Base-by-base conservation (phyloP, 1,284 basidiomycete genomes). In the Leucocoprinus gongylophorus region DNA sequence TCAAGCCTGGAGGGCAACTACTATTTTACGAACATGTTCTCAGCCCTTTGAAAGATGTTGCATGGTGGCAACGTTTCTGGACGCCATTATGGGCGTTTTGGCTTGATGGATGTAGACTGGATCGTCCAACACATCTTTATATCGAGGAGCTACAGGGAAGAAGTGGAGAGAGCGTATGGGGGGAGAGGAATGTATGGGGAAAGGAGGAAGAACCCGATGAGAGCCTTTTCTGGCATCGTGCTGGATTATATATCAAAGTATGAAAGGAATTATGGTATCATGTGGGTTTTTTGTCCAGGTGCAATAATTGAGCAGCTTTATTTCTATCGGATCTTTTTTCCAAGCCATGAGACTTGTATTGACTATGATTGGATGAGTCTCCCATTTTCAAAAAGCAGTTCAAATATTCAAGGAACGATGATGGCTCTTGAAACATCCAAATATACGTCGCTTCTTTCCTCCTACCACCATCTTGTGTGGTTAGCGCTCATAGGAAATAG, bases 1-100 rank as follows among this genome's bases (percentile, higher is more conserved):
- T 88, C 28, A 75, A 72, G 52, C 73, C 80, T 0, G 80, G 79
- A 0, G 85, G 84, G 0, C 68, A 72, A 53, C 55, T 88, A 1
- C 66, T 86, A 17, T 80, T 78, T 59, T 80, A 79, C 55, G 85
- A 88, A 63, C 84, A 88, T 58, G 81, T 85, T 8, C 64, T 71
- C 42, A 82, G 73, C 56, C 71, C 69, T 1, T 59, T 64, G 0
- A 51, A 60, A n/a, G 75, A 78, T 49, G 73, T 83, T 2, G 74
- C 74, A 8, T 76, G 78, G 75, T 87, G 83, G 81, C 85, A 88
- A 64, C 58, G 69, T 1, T 72, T 83, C 47, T 86, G 83, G 82
- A 73, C 80, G 3, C 85, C 84, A 1, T 10, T 87, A 2, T 88
- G 85, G 86, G 59, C 60, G 5, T 26, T 69, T 0, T 63, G 67